Base-by-base conservation (phyloP, 176 grass and related monocot species). In the Avena sativa region DNA sequence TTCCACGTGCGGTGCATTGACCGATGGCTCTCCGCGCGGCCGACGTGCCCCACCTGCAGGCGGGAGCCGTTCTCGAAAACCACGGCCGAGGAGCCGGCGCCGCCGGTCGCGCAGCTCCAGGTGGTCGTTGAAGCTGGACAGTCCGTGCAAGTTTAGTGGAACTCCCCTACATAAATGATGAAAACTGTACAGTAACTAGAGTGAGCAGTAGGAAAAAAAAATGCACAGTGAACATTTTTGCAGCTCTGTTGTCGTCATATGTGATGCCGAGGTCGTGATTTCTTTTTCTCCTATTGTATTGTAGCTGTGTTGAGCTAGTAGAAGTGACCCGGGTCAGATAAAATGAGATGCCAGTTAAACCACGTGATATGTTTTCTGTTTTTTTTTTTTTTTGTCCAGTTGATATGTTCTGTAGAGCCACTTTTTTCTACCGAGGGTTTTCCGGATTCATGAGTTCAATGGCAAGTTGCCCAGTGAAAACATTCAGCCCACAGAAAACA, bases 1-100 rank as follows among this genome's bases (percentile, higher is more conserved):
- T 99, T 99, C 94, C 97, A 99, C 53, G 90, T 87, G 0, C 83
- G 83, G 25, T 99, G 97, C 87, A 94, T 98, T 78, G 96, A 98
- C 80, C 89, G 87, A 44, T 98, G 96, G 96, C 66, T 98, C 76
- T 83, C 85, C 62, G 92, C 84, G 43, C 79, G 62, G 70, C 90
- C 86, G 62, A 94, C 93, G 32, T 98, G 96, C 79, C 96, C 96
- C n/a, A 98, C 92, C 61, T 98, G 96, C 89, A 84, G 96, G 65
- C 90, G 85, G 74, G 70, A 75, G 88, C 90, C 93, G 46, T 94
- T 97, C 77, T 72, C 74, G 30, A 75, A 19, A 79, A 36, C 62
- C 43, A 17, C 59, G 1, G 23, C 25, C 3, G 49, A 55, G 12
- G 72, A 26, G 46, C 46, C 25, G 71, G 36, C 48, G 79, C 9